Conservation (phyloP, 2,329 filamentous ascomycete species). For the Eutypa lata region DNA sequence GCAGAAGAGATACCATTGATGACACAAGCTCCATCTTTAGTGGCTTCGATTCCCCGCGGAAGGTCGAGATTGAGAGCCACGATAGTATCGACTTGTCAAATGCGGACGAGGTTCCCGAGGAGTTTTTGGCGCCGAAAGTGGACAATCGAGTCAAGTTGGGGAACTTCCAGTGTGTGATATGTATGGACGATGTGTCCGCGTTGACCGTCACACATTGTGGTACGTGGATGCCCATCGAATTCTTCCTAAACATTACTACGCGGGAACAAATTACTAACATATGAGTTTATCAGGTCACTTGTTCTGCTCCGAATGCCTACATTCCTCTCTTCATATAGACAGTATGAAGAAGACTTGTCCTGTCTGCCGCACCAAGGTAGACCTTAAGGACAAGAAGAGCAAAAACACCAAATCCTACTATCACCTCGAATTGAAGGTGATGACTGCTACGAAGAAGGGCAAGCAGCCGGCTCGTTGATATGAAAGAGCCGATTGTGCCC, state of each 20-base stretch:
- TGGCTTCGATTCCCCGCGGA: conserved; percentile 12
- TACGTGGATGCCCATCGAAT: conserved; percentile 35
- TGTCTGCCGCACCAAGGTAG: conserved; percentile 60
- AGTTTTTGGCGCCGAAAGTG: conserved; percentile 41
- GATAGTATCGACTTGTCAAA: conserved; percentile 41
- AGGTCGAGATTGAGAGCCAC: conserved; percentile 13
- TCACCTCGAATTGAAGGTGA: conserved; percentile 60
- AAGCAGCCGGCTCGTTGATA: conserved; percentile 34
- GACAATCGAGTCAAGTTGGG: conserved; percentile 51
- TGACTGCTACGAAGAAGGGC: conserved; percentile 53
- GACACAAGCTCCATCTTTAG: conserved; percentile 12
- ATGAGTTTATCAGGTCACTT: conserved; percentile 51
- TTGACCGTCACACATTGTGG: conserved; percentile 65
- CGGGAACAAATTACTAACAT: conserved; percentile 14
- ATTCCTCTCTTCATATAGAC: conserved; percentile 57
- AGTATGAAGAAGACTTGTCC: conserved; percentile 57
- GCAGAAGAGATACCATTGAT: conserved; percentile 25
- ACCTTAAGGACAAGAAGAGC: conserved; percentile 38
- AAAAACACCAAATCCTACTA: conserved; percentile 50
- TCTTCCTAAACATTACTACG: conserved; percentile 2
- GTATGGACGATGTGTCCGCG: conserved; percentile 58
- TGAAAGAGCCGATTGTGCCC: not conserved
- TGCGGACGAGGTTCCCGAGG: conserved; percentile 40
- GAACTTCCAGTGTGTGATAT: conserved; percentile 63
- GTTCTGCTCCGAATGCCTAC: conserved; percentile 62